Conservation (phyloP, 169 alveolate species). For the Plasmodium inui region DNA sequence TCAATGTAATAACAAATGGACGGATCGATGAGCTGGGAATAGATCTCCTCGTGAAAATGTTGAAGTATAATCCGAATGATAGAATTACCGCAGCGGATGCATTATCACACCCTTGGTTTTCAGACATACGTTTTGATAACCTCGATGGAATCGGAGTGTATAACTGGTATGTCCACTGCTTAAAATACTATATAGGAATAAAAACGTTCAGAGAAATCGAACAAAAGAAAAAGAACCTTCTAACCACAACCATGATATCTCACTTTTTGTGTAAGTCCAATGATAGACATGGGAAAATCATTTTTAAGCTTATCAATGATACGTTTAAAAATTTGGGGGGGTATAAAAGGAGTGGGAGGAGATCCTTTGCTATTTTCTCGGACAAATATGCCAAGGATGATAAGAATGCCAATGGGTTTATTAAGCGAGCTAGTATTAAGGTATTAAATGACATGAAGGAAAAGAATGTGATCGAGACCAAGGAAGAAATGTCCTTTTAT, state of each 20-base stretch:
- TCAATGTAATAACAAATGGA: conserved; percentile 79
- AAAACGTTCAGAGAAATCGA: conserved; percentile 84
- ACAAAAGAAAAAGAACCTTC: conserved; percentile 79
- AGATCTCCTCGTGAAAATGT: conserved; percentile 92
- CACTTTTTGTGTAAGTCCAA: conserved; percentile 81
- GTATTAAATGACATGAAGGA: conserved; percentile 73
- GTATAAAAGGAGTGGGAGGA: conserved; percentile 69
- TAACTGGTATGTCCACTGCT: conserved; percentile 85
- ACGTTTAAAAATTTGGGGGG: conserved; percentile 75
- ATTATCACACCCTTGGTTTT: conserved; percentile 94
- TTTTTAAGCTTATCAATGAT: conserved; percentile 60
- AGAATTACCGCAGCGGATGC: conserved; percentile 97
- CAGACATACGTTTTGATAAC: conserved; percentile 85
- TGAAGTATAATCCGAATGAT: conserved; percentile 94
- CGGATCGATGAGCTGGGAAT: conserved; percentile 83
- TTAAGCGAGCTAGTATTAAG: conserved; percentile 71
- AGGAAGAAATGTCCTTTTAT: conserved; percentile 54
- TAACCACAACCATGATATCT: conserved; percentile 85
- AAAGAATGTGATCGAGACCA: conserved; percentile 50
- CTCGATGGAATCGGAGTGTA: conserved; percentile 88
- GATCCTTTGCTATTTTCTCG: conserved; percentile 74
- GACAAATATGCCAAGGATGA: conserved; percentile 71
- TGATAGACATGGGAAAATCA: conserved; percentile 64
- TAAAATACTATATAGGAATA: conserved; percentile 85
- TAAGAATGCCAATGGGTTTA: conserved; percentile 44